Conservation (phyloP, 441 rosid species). For the Gossypium davidsonii region DNA sequence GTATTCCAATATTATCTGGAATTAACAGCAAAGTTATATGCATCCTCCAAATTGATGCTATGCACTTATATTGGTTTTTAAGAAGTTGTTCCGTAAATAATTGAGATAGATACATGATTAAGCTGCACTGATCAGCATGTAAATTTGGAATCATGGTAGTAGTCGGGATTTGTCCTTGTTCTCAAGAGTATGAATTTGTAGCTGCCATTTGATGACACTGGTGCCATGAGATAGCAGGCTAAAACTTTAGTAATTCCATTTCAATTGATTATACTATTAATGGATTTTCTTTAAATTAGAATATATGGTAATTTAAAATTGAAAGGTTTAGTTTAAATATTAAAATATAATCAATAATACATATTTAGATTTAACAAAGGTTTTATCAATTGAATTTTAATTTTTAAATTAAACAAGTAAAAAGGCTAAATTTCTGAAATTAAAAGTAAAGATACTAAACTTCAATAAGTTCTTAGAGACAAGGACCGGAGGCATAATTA, state of each 20-base stretch:
- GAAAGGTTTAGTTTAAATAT: not conserved
- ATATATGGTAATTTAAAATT: not conserved
- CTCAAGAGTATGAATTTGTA: not conserved
- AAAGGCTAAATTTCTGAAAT: not conserved
- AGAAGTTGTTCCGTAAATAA: not conserved
- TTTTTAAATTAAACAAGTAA: not conserved
- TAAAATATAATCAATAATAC: not conserved
- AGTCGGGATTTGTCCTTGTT: not conserved
- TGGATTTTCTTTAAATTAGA: not conserved
- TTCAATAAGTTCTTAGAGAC: not conserved
- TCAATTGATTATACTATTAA: not conserved
- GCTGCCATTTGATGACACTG: not conserved
- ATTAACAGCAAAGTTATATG: not conserved
- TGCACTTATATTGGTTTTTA: not conserved
- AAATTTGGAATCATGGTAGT: not conserved
- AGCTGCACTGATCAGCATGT: not conserved
- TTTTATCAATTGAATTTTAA: no score
- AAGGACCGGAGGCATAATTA: not conserved
- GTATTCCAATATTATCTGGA: not conserved
- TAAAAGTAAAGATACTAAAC: not conserved
- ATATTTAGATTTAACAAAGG: not conserved
- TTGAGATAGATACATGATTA: not conserved
- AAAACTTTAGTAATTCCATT: not conserved
- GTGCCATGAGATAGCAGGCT: not conserved
- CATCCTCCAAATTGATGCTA: not conserved